These are phyloP conservation scores for Hortaea sp. DNA, from an alignment of 2,329 filamentous ascomycete species.

Conservation along the genomic window DNA sequence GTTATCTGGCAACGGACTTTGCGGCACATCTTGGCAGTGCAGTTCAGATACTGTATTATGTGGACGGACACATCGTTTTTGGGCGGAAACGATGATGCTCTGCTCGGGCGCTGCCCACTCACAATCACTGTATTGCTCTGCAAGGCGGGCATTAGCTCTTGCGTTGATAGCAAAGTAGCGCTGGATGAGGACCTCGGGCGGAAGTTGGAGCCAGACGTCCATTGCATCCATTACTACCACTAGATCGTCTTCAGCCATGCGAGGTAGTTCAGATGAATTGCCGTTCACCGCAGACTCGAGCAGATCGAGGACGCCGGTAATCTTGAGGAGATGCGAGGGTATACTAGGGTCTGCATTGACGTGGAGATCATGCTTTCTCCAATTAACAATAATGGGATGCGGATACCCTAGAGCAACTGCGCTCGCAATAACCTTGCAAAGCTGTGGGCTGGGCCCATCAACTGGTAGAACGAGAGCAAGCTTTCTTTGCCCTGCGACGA, in stretches of 20 bases:
- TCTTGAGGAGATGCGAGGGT: conserved; percentile 4
- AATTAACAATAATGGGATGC: conserved; percentile 5
- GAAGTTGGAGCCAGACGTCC: conserved; percentile 17
- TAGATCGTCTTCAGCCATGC: conserved; percentile 12
- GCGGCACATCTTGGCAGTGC: conserved; percentile 2
- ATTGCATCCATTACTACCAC: conserved; percentile 18
- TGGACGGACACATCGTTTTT: conserved; percentile 38
- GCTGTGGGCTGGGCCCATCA: conserved; percentile 2
- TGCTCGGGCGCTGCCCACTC: conserved; percentile 32
- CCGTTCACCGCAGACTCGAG: neutral
- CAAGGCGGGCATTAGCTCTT: conserved; percentile 35
- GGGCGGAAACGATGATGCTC: conserved; percentile 46
- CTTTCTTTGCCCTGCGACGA: conserved; percentile 1
- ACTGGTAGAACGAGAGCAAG: conserved; percentile 5
- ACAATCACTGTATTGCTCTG: conserved; percentile 23
- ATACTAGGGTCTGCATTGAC: neutral
- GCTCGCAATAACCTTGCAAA: conserved; percentile 5
- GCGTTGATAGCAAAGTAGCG: conserved; percentile 15
- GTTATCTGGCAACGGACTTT: neutral
- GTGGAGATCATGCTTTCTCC: neutral
- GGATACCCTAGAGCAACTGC: conserved; percentile 5
- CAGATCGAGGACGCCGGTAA: conserved; percentile 6
- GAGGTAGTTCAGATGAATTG: neutral
- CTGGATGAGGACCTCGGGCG: conserved; percentile 14
- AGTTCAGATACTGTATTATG: conserved; percentile 2